Conservation (phyloP, 345 rosid genomes). For the Kandelia obovata region DNA sequence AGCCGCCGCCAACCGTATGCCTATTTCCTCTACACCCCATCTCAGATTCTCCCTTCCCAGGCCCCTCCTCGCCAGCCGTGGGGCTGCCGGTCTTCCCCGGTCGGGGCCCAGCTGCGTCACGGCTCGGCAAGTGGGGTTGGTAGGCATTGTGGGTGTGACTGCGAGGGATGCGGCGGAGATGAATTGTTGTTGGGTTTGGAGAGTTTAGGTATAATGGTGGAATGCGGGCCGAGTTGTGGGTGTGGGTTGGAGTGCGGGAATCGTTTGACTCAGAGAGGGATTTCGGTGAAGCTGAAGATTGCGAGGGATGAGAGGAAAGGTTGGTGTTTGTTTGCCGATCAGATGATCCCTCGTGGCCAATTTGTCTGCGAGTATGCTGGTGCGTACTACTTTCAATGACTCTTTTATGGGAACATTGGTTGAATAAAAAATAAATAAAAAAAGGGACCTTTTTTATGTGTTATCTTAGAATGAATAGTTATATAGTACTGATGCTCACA, state of each 20-base stretch:
- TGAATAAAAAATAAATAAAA: no score
- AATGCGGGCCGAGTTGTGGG: slow-evolving; percentile 66
- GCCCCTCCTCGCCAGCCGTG: slow-evolving; percentile 49
- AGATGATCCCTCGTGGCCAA: slow-evolving; percentile 53
- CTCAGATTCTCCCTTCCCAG: slow-evolving; percentile 42
- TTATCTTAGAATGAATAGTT: no score
- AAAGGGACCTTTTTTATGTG: no score
- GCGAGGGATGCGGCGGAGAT: slow-evolving; percentile 47
- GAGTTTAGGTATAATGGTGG: slow-evolving; percentile 39
- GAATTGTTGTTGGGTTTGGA: slow-evolving; percentile 25
- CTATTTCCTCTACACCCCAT: slow-evolving; percentile 61
- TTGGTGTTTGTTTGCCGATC: slow-evolving; percentile 75
- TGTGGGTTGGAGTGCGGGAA: slow-evolving; percentile 60
- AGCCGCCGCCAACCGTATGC: slow-evolving; percentile 38
- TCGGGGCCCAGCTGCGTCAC: not conserved
- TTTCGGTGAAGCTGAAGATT: slow-evolving; percentile 56
- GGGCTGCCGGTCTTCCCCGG: slow-evolving; percentile 29
- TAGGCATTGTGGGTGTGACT: slow-evolving; percentile 20
- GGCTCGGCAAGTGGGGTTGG: not conserved
- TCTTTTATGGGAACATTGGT: no score
- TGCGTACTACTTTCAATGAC: slow-evolving; percentile 7
- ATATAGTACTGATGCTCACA: no score
- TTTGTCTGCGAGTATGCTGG: slow-evolving; percentile 91
- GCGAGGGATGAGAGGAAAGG: slow-evolving; percentile 63
- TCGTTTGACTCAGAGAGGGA: slow-evolving; percentile 60